Evolutionary conservation across 2,329 filamentous ascomycete species (phyloP).

Genomic region (Aspergillus vadensis): DNA sequence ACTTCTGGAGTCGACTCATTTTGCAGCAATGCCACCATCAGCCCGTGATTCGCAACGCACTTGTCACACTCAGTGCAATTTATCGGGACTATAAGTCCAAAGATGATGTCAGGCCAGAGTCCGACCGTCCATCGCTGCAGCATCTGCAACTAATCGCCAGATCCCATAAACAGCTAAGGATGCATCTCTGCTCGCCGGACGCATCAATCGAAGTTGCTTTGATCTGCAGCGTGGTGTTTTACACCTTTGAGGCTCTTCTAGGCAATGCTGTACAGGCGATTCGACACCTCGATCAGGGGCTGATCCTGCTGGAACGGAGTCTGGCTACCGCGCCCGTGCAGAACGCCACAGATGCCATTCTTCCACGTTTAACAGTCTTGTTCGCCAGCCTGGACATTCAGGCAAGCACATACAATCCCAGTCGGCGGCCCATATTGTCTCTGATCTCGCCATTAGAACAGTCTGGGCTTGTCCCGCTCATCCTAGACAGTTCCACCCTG

Average conservation of each 20-base stretch:
- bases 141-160: constrained; percentile 22
- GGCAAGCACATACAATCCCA: constrained; percentile 23
- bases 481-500: neutral
- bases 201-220: constrained; percentile 26
- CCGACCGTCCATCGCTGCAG: neutral
- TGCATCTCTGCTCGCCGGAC: constrained; percentile 20
- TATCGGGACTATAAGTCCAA: constrained; percentile 18
- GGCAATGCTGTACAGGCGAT: constrained; percentile 26
- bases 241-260: constrained; percentile 28
- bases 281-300: constrained; percentile 28
- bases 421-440: constrained; percentile 14
- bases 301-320: constrained; percentile 22
- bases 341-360: constrained; percentile 14
- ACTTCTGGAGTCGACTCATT: constrained; percentile 23
- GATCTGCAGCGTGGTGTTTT: constrained; percentile 30
- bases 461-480: neutral
- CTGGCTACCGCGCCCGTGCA: constrained; percentile 3
- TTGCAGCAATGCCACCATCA: constrained; percentile 26
- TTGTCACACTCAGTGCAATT: constrained; percentile 24
- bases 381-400: constrained; percentile 26
- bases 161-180: constrained; percentile 28
- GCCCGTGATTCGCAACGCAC: constrained; percentile 24
- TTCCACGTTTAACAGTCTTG: constrained; percentile 16
- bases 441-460: neutral
- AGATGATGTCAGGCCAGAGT: neutral